Evolutionary conservation across 2,329 filamentous ascomycete species (phyloP).

Genomic region (Sporothrix curviconia): DNA sequence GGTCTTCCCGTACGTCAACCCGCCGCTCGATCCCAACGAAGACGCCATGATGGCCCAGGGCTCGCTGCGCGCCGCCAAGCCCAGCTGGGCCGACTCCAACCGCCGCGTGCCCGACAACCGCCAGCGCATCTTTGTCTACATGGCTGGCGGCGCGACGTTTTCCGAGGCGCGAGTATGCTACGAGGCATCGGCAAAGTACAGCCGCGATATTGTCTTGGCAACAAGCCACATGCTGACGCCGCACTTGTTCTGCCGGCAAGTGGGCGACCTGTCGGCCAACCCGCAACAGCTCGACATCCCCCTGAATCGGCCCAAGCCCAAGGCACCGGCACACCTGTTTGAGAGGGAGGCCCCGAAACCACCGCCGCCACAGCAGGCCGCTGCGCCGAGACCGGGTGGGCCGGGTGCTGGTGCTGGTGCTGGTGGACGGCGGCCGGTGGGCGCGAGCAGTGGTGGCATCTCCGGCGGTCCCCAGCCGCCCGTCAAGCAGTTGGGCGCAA

Average conservation of each 20-base stretch:
- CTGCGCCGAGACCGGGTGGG: neutral
- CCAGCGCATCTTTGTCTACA: conserved; percentile 86
- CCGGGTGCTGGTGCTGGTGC: conserved; percentile 14
- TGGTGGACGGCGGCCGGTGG: neutral
- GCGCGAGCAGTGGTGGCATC: conserved; percentile 26
- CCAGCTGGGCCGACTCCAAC: conserved; percentile 86
- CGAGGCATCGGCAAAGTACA: conserved; percentile 65
- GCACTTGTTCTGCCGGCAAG: conserved; percentile 71
- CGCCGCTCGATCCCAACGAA: conserved; percentile 57
- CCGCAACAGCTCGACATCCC: conserved; percentile 74
- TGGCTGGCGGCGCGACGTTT: conserved; percentile 92
- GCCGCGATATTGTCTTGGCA: conserved; percentile 77
- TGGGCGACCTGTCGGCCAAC: conserved; percentile 71
- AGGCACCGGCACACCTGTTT: conserved; percentile 79
- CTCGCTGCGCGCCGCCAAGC: conserved; percentile 84
- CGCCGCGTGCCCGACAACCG: conserved; percentile 69
- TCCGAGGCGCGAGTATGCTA: conserved; percentile 87
- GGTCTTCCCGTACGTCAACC: conserved; percentile 66
- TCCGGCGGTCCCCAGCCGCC: conserved; percentile 39
- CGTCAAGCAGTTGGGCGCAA: conserved; percentile 47
- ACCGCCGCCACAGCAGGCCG: conserved; percentile 36
- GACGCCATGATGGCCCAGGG: conserved; percentile 55
- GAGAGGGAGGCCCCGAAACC: conserved; percentile 59
- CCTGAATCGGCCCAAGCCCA: conserved; percentile 69
- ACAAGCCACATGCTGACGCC: conserved; percentile 93